Evolutionary conservation across 257 asterid genomes (phyloP).

Genomic region (Solanum megistacrolobum): DNA sequence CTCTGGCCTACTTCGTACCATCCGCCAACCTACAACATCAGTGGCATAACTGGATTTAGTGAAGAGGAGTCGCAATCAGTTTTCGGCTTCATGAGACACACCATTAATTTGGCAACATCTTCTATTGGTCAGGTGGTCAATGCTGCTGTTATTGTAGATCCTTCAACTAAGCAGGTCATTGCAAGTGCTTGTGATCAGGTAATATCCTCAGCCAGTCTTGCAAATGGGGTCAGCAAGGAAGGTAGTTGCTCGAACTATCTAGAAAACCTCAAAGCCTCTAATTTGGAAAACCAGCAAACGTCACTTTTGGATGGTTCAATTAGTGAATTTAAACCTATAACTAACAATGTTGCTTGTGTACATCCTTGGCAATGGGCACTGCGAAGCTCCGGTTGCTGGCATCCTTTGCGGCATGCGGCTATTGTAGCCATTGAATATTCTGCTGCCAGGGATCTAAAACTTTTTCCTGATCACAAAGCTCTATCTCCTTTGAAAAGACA

Average conservation of each 20-base stretch:
- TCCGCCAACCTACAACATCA: constrained; percentile 83
- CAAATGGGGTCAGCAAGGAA: constrained; percentile 11
- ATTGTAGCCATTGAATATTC: constrained; percentile 66
- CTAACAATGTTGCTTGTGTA: constrained; percentile 46
- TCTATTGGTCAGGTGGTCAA: constrained; percentile 45
- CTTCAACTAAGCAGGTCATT: constrained; percentile 56
- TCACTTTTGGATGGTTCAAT: constrained; percentile 4
- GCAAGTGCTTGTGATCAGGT: constrained; percentile 71
- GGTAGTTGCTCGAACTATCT: constrained; percentile 11
- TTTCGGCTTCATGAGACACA: constrained; percentile 55
- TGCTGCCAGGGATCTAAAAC: constrained; percentile 64
- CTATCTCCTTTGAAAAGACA: constrained; percentile 40
- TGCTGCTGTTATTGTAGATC: constrained; percentile 91
- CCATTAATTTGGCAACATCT: constrained; percentile 56
- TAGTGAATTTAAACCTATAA: constrained; percentile 9
- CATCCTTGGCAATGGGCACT: constrained; percentile 72
- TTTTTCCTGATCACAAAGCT: constrained; percentile 34
- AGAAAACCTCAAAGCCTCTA: constrained; percentile 12
- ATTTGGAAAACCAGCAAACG: constrained; percentile 8
- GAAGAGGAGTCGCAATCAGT: constrained; percentile 53
- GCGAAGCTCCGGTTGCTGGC: constrained; percentile 36
- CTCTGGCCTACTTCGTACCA: constrained; percentile 96
- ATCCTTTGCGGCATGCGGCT: constrained; percentile 87
- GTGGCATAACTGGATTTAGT: constrained; percentile 83
- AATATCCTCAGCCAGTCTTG: constrained; percentile 8